These are phyloP conservation scores for Paraphoma sp. DNA, from an alignment of 2,329 filamentous ascomycete species.

Conservation along the genomic window DNA sequence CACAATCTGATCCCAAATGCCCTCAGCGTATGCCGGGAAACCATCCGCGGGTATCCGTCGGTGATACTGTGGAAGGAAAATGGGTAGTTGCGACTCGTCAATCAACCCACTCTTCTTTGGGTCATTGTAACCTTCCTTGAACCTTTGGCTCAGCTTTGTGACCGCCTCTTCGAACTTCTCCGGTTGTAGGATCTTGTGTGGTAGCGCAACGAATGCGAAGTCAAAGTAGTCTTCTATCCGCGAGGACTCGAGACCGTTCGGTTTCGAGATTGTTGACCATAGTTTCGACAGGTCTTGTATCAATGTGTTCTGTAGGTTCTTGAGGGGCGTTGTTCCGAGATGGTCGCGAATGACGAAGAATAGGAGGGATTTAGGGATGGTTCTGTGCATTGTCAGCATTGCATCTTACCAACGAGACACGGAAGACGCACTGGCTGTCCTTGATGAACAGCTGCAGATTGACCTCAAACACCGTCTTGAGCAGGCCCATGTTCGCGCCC, in stretches of 20 bases:
- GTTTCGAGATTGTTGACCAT: constrained; percentile 93
- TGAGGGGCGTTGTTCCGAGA: constrained; percentile 86
- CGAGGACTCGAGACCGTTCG: constrained; percentile 83
- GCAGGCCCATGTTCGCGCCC: constrained; percentile 96
- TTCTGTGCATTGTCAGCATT: constrained; percentile 58
- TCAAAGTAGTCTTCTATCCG: constrained; percentile 98
- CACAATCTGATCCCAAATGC: constrained; percentile 98
- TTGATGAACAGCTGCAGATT: constrained; percentile 97
- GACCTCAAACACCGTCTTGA: constrained; percentile 99
- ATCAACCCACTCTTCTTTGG: constrained; percentile 66
- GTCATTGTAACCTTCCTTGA: constrained; percentile 80
- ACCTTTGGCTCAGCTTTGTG: constrained; percentile 78
- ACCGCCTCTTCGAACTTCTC: constrained; percentile 88
- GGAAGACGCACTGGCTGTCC: constrained; percentile 77
- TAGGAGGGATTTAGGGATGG: constrained; percentile 85
- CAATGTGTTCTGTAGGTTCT: constrained; percentile 88
- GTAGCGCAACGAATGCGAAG: constrained; percentile 93
- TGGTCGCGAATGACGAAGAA: constrained; percentile 99
- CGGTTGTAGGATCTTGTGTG: constrained; percentile 95
- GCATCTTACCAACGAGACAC: background rate
- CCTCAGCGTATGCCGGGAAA: constrained; percentile 91
- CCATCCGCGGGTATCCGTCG: constrained; percentile 94
- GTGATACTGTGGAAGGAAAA: constrained; percentile 95
- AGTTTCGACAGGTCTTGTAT: constrained; percentile 90
- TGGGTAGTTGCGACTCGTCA: constrained; percentile 76